Conservation (phyloP, 257 asterid genomes). For the Buddleja alternifolia region DNA sequence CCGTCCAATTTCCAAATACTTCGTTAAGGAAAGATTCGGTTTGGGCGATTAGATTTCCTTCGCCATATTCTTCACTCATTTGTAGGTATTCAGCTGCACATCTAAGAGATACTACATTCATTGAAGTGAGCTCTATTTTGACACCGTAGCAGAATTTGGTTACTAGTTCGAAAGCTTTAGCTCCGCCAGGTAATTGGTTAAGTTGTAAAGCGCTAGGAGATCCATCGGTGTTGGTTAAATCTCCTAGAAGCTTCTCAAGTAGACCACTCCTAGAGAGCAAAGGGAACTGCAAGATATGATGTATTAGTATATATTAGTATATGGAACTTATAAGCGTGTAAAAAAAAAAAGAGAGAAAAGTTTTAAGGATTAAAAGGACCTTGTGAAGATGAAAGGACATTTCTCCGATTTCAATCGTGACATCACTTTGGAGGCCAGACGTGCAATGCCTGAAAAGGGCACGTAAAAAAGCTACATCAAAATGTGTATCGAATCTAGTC, state of each 20-base stretch:
- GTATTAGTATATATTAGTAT: slow-evolving; percentile 5
- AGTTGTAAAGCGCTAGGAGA: slow-evolving; percentile 52
- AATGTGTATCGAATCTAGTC: too few relatives aligned
- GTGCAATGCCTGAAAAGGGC: slow-evolving; percentile 61
- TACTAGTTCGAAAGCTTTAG: slow-evolving; percentile 76
- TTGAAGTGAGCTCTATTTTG: slow-evolving; percentile 70
- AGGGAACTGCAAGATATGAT: slow-evolving; percentile 60
- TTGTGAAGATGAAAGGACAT: slow-evolving; percentile 91
- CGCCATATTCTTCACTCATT: slow-evolving; percentile 86
- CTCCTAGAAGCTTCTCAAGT: slow-evolving; percentile 75
- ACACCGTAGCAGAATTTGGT: slow-evolving; percentile 86
- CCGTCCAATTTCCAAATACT: slow-evolving; percentile 72
- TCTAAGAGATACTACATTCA: slow-evolving; percentile 71
- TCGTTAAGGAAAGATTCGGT: slow-evolving; percentile 66
- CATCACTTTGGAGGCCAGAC: slow-evolving; percentile 82
- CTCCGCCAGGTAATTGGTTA: slow-evolving; percentile 81
- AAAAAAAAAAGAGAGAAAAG: not conserved
- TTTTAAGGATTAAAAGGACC: slow-evolving; percentile 38
- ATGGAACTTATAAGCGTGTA: not conserved
- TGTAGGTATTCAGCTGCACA: slow-evolving; percentile 87
- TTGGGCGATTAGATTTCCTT: slow-evolving; percentile 68
- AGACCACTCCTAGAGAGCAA: slow-evolving; percentile 76
- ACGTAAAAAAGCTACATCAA: not conserved
- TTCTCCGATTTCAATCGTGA: slow-evolving; percentile 77
- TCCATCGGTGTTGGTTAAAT: slow-evolving; percentile 34